These are phyloP conservation scores for Geotrichum armillariae DNA, from an alignment of 1,139 yeast genomes.

Conservation along the genomic window DNA sequence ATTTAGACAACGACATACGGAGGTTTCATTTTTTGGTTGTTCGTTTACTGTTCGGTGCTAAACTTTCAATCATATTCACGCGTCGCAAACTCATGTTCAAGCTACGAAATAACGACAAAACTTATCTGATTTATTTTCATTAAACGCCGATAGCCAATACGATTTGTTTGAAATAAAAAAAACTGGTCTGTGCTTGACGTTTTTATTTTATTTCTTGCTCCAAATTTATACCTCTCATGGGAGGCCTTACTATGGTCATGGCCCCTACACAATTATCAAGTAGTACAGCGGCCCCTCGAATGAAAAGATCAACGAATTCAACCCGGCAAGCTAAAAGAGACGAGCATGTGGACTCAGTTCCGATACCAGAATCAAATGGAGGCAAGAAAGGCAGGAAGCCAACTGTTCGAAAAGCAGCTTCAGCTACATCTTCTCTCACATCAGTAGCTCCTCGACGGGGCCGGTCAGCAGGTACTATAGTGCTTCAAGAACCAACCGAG, in stretches of 20 bases:
- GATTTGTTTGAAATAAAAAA: not conserved
- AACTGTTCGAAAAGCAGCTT: slow-evolving; percentile 6
- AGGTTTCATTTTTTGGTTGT: not conserved
- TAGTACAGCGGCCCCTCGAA: slow-evolving; percentile 14
- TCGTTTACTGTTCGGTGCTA: not conserved
- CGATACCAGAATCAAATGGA: not conserved
- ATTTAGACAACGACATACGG: not conserved
- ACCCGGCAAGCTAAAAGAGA: slow-evolving; percentile 6
- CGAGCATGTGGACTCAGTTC: not conserved
- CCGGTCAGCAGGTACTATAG: not conserved
- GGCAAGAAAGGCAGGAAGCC: slow-evolving; percentile 5
- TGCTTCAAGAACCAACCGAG: not conserved
- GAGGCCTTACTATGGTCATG: slow-evolving; percentile 22
- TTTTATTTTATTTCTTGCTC: not conserved
- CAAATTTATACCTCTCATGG: slow-evolving; percentile 10
- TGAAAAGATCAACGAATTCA: slow-evolving; percentile 2
- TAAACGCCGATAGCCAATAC: not conserved
- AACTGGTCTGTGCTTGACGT: not conserved
- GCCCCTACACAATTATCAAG: slow-evolving; percentile 17
- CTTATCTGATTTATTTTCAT: not conserved
- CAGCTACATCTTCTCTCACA: not conserved
- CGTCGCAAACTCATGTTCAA: not conserved
- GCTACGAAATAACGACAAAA: not conserved
- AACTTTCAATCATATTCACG: not conserved
- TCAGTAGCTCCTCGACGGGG: slow-evolving; percentile 8